Base-by-base conservation (phyloP, 2,329 filamentous ascomycete genomes). In the Fusarium lyarnte region DNA sequence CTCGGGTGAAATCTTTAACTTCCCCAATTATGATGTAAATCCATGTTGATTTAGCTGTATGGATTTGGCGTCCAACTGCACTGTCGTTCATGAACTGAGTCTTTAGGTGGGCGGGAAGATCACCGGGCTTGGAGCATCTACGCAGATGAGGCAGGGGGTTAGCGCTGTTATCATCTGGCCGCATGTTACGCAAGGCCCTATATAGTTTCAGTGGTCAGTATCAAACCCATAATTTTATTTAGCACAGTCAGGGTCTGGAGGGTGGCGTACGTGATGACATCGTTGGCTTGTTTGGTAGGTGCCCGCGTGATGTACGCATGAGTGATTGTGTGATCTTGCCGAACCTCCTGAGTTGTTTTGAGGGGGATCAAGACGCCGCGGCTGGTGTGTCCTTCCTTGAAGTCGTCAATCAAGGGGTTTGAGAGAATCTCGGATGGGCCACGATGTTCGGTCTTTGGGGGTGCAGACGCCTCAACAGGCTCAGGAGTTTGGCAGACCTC, bases 111-210 rank as follows among this genome's bases (percentile, higher is more conserved):
- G 86, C 83, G 14, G 92, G 92, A 13, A 95, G 85, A 77, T 92
- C 91, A 58, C 85, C 84, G 51, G 88, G 88, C 81, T 94, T 94
- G 65, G 91, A 92, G 79, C 94, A 93, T 79, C 93, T 89, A 71
- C 93, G 92, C 62, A 95, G 86, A 82, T 95, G 90, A 82, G 89
- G 87, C 76, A 92, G 84, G 85, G 87, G 88, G 81, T 90, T 88
- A 86, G 87, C 87, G 77, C 87, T 86, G 79, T 67, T 71, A 29
- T 88, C 88, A 77, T 89, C 87, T 76, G 88, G 87, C 68, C 89
- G 83, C 78, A 90, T 81, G 58, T 84, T 82, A 76, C 88, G 86
- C 75, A 91, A 82, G 67, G 88, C 85, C 70, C 89, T 90, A 72
- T 8, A 36, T 38, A 57, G 27, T 38, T 58, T 80, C 52, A 78